Evolutionary conservation across 169 alveolate species (phyloP).

Genomic region (Perkinsus chesapeaki): DNA sequence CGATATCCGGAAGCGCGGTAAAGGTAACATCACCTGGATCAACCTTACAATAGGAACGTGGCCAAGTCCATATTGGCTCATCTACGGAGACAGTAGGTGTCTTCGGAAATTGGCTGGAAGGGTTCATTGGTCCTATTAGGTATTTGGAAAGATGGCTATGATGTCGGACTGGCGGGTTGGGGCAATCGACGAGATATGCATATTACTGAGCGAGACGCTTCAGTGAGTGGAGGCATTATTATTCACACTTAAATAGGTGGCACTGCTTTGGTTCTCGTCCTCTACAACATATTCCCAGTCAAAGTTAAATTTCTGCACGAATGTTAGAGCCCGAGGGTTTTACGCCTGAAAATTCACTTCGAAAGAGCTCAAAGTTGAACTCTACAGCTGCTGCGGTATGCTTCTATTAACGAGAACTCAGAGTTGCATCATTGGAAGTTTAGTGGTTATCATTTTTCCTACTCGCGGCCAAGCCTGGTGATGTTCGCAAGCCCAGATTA

Average conservation of each 20-base stretch:
- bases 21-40: background rate
- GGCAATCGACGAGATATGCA: background rate
- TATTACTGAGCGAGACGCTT: background rate
- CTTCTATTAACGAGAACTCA: no score
- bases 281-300: no score
- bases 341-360: no score
- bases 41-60: background rate
- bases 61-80: background rate
- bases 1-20: background rate
- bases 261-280: no score
- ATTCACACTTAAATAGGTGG: no score
- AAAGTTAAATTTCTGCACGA: no score
- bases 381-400: no score
- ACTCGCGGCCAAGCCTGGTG: background rate
- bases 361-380: no score
- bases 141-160: background rate
- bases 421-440: no score
- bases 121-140: background rate
- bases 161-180: background rate
- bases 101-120: background rate
- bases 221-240: background rate
- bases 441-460: no score
- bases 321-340: no score
- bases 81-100: background rate
- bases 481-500: background rate